These are phyloP conservation scores for Oleoguttula mirabilis DNA, from an alignment of 495 filamentous ascomycete genomes.

Conservation along the genomic window DNA sequence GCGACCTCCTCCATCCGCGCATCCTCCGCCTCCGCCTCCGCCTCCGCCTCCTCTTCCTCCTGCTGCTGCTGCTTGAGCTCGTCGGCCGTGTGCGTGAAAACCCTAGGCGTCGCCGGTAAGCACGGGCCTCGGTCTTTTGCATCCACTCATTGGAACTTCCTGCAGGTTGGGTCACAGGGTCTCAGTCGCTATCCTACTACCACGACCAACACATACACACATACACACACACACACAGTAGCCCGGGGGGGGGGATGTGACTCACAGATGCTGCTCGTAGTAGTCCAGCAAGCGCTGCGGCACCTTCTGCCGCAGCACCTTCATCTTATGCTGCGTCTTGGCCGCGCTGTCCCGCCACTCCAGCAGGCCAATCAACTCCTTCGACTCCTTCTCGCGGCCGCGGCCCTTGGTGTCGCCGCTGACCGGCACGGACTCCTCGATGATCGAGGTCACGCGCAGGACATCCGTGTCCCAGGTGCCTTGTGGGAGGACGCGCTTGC, in stretches of 20 bases:
- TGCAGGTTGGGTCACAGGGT: too few relatives aligned
- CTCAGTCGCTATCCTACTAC: too few relatives aligned
- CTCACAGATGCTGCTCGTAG: constrained; percentile 33
- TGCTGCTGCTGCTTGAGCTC: too few relatives aligned
- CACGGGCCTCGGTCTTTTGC: too few relatives aligned
- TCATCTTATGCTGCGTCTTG: constrained; percentile 29
- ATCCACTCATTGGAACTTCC: too few relatives aligned
- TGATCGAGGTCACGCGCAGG: constrained; percentile 39
- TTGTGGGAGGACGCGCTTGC: constrained; percentile 34
- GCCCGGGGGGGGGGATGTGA: constrained; percentile 1
- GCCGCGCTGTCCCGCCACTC: constrained; percentile 40
- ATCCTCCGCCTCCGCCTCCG: too few relatives aligned
- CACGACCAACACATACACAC: too few relatives aligned
- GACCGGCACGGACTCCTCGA: constrained; percentile 35
- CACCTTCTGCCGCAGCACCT: constrained; percentile 28
- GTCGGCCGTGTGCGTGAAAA: too few relatives aligned
- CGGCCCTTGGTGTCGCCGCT: neutral
- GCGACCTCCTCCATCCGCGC: too few relatives aligned
- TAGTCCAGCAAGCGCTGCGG: constrained; percentile 34
- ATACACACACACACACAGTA: too few relatives aligned
- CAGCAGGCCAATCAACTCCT: constrained; percentile 36
- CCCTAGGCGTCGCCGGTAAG: too few relatives aligned
- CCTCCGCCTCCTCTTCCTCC: too few relatives aligned
- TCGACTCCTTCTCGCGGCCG: constrained; percentile 21
- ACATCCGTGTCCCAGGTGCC: constrained; percentile 50